Evolutionary conservation across 345 rosid genomes (phyloP).

Genomic region (Eutrema yunnanense): DNA sequence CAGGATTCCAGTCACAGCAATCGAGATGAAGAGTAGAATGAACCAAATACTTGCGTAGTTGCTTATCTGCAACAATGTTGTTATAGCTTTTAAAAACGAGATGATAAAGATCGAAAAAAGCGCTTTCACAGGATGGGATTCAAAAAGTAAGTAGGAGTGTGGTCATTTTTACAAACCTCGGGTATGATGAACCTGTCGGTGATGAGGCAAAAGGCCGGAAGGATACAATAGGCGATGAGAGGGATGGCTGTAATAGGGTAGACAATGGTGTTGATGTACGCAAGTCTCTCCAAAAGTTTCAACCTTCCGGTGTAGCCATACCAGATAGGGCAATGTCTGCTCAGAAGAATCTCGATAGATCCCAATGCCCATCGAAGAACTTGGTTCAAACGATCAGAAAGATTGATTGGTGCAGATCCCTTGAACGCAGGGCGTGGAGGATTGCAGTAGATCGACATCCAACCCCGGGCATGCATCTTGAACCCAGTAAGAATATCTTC

Average conservation of each 20-base stretch:
- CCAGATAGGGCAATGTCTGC: slow-evolving; percentile 99
- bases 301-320: slow-evolving; percentile 85
- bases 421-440: slow-evolving; percentile 99
- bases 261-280: slow-evolving; percentile 94
- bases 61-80: slow-evolving; percentile 67
- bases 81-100: background rate
- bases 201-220: slow-evolving; percentile 97
- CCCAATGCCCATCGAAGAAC: slow-evolving; percentile 99
- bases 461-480: slow-evolving; percentile 99
- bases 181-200: slow-evolving; percentile 92
- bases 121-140: background rate
- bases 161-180: slow-evolving; percentile 48
- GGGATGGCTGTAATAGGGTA: slow-evolving; percentile 96
- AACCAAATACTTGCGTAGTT: slow-evolving; percentile 98
- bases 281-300: slow-evolving; percentile 82
- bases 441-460: slow-evolving; percentile 97
- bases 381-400: slow-evolving; percentile 97
- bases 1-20: slow-evolving; percentile 78
- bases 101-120: background rate
- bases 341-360: slow-evolving; percentile 88
- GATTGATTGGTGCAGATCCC: slow-evolving; percentile 99
- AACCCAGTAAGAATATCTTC: slow-evolving; percentile 99
- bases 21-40: slow-evolving; percentile 88
- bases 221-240: slow-evolving; percentile 80
- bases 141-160: background rate